A percentile compares a stretch with the other conserved stretches of the same genome.
Evolutionary conservation across 768 basidiomycete species (phyloP).

Genomic region (Mrakia frigida): DNA sequence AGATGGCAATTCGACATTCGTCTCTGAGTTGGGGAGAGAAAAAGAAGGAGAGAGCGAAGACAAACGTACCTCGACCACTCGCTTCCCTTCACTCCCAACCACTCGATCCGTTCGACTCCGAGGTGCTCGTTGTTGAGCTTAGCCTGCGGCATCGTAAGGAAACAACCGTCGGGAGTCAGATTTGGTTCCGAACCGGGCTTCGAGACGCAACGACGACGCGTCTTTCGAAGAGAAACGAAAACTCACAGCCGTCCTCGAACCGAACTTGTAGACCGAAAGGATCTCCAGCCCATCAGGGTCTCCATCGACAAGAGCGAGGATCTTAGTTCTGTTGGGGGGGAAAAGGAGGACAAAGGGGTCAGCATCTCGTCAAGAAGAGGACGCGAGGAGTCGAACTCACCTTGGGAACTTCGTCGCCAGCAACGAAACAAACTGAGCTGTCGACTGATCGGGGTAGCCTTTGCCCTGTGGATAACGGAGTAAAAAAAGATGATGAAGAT

Average conservation of each 20-base stretch:
- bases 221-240: constrained; percentile 26
- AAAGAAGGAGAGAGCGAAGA: neutral
- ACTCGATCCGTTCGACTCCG: constrained; percentile 63
- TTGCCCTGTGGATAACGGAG: constrained; percentile 61
- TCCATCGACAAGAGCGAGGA: constrained; percentile 76
- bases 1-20: neutral
- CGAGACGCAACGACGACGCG: neutral
- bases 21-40: neutral
- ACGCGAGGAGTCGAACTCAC: constrained; percentile 46
- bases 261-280: constrained; percentile 76
- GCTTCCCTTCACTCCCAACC: constrained; percentile 70
- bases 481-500: neutral
- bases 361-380: neutral
- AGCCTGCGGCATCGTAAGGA: neutral
- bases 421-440: constrained; percentile 71
- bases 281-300: constrained; percentile 93
- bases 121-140: constrained; percentile 48
- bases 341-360: neutral
- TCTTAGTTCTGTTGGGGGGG: constrained; percentile 57
- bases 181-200: too few species aligned
- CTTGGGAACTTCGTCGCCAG: constrained; percentile 61
- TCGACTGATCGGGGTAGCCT: constrained; percentile 92
- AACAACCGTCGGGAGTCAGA: too few species aligned
- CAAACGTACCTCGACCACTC: constrained; percentile 60
- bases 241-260: constrained; percentile 66